Base-by-base conservation (phyloP, 306 rosid genomes). In the Oemleria cerasiformis region DNA sequence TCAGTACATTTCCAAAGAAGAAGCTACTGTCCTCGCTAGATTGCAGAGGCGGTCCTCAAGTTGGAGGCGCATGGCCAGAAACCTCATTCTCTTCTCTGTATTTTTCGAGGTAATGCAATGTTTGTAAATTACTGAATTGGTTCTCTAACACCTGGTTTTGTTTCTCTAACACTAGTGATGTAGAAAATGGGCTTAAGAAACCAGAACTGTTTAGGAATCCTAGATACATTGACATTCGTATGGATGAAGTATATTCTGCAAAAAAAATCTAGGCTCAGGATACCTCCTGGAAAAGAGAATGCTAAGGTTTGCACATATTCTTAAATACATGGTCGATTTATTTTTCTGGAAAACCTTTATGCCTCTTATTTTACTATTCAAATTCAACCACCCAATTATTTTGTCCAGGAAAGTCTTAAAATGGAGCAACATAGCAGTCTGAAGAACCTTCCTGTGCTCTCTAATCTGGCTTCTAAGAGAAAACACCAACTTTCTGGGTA, bases 1-100 rank as follows among this genome's bases (percentile, higher is more conserved):
- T 9, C 85, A 91, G 57, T 72, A 84, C 68, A 85, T 91, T 74
- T 89, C 97, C 41, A 95, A 95, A 81, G 97, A 91, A 81, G 97
- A 95, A 79, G 88, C 91, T 40, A 34, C 84, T 1, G 90, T 95
- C 66, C 79, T 95, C 20, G 67, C 90, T 67, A 78, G 96, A 76
- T 67, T 95, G 80, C 81, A 78, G 75, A 71, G 77, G 78, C 82
- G 99, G 80, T 80, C 99, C 38, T 80, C 68, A 43, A 85, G 90
- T 12, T 80, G 88, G 85, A 79, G 96, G 73, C 81, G 69, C 25
- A 78, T 77, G 70, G 78, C 82, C 45, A 78, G 92, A 40, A 67
- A 91, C 43, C 81, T 95, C 48, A 85, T 91, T 48, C 10, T 86
- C n/a, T 79, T 86, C 58, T 85, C 96, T 66, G 68, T 89, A 64